Base-by-base conservation (phyloP, 306 rosid genomes). In the Dryas alaskensis region DNA sequence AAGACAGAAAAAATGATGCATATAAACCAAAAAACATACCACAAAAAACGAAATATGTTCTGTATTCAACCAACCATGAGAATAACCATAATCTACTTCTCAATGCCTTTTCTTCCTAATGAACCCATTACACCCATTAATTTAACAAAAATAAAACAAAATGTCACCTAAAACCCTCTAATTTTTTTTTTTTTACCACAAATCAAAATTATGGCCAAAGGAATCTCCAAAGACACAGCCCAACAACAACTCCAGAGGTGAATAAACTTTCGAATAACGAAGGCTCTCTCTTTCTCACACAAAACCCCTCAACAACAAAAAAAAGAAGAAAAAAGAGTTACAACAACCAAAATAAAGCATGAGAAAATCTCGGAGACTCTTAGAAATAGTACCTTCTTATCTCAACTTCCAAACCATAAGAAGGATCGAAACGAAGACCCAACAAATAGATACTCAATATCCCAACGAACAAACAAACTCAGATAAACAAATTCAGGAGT, bases 151-250 rank as follows among this genome's bases (percentile, higher is more conserved):
- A 14, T 16, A 55, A 65, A 27, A 31, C 8, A 16, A 31, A 31
- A 9, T 40, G n/a, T 22, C 73, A 25, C 25, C 3, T 4, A 59
- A 14, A 60, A 59, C 61, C 19, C 55, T 8, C 53, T 63, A 43
- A 57, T 19, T 22, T 22, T 22, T 0, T 22, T 22, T 22, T 22
- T 22, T 22, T 22, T 22, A 22, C 22, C 22, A 22, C 14, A 76
- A 67, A 65, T 48, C 57, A 6, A 66, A 64, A 68, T 55, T 31
- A 67, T 54, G 63, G 78, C 59, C 68, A 72, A 40, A 60, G 60
- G 83, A 82, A 78, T 79, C 68, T 75, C 49, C 68, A 31, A 49
- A 48, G 69, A 65, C 59, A 52, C 53, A 69, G 14, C 62, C 62
- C 43, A 54, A 60, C n/a, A 46, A 2, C n/a, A 31, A 77, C 67